phyloP scores from a whole-genome alignment of 164 flowering plant species.

The Pachysandra terminalis region DNA sequence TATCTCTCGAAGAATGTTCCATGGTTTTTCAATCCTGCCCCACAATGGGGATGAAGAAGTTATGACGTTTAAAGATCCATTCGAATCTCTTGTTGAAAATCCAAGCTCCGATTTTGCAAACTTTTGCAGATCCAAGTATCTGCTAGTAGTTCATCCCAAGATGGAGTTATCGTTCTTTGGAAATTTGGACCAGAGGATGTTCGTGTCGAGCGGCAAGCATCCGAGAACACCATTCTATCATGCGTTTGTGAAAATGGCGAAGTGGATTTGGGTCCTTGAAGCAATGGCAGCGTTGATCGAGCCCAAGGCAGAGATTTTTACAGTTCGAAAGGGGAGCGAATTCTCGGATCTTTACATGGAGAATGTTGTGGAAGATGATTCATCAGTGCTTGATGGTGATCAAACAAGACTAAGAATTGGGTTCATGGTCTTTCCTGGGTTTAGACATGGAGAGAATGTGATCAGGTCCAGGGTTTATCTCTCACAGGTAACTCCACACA shows the following conservation, averaged over 20 bases:
- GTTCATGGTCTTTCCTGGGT: conserved; percentile 59
- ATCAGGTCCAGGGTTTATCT: conserved; percentile 42
- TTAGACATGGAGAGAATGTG: conserved; percentile 35
- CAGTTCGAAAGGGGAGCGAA: conserved; percentile 34
- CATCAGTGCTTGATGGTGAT: neutral
- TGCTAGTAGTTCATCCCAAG: conserved; percentile 40
- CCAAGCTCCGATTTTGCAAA: conserved; percentile 47
- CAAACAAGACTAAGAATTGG: conserved; percentile 27
- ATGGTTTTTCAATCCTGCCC: conserved; percentile 15
- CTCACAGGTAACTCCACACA: conserved; percentile 14
- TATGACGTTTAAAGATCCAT: conserved; percentile 36
- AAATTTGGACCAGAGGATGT: conserved; percentile 49
- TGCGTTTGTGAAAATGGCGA: conserved; percentile 57
- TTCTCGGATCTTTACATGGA: conserved; percentile 57
- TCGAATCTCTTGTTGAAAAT: conserved; percentile 34
- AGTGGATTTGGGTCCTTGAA: conserved; percentile 50
- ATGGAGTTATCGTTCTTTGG: conserved; percentile 64
- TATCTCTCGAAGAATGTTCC: conserved; percentile 50
- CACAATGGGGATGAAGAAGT: conserved; percentile 20
- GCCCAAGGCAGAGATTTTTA: conserved; percentile 36
- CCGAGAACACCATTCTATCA: conserved; percentile 60
- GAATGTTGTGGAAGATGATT: conserved; percentile 26
- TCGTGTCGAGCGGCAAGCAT: conserved; percentile 41
- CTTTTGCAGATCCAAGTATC: conserved; percentile 49
- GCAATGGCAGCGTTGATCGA: conserved; percentile 30